Evolutionary conservation across 1,284 basidiomycete species (phyloP), one percentile per base, ranked within the genome.

Genomic region (Malassezia globosa): DNA sequence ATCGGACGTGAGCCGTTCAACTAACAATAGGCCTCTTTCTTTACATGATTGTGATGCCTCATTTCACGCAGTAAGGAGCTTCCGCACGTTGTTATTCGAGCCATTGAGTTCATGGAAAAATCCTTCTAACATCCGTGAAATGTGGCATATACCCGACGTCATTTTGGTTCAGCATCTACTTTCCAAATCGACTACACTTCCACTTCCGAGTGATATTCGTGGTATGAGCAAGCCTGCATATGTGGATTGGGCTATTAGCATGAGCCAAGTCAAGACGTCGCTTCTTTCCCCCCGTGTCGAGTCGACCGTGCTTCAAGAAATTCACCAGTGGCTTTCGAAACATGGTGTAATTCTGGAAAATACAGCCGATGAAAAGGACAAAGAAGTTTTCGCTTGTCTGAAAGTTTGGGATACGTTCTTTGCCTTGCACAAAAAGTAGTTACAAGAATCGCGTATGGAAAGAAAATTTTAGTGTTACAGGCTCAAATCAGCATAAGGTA

Each of bases 161-260:
- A 11, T 39, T 22, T 11, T 33, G 23, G n/a, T 43, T 8, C 37
- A 44, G 23, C 36, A 31, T 18, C 42, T 50, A 3, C 8, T 50
- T 5, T 26, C 48, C 2, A 40, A 42, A 4, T 50, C 48, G 1
- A 16, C 11, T 3, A 29, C 37, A 5, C 11, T 45, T 4, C 48
- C 42, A 5, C 29, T 50, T 4, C 22, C 42, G 5, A 50, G 37
- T 21, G 48, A 50, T 8, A 16, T 49, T 4, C 25, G 36, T 4
- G 18, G 24, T 16, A 35, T 45, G 37, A 22, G 24, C 11, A 44
- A 50, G 14, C 5, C 34, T 19, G 23, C 23, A 1, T 50, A 50
- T 29, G 48, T 44, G 3, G 37, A 44, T 23, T 50, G 42, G 48
- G 19, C 27, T 6, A 7, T 46, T 10, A 16, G 33, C 7, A 22